Conservation (phyloP, 352 stramenopile species). For the Globisporangium splendens region DNA sequence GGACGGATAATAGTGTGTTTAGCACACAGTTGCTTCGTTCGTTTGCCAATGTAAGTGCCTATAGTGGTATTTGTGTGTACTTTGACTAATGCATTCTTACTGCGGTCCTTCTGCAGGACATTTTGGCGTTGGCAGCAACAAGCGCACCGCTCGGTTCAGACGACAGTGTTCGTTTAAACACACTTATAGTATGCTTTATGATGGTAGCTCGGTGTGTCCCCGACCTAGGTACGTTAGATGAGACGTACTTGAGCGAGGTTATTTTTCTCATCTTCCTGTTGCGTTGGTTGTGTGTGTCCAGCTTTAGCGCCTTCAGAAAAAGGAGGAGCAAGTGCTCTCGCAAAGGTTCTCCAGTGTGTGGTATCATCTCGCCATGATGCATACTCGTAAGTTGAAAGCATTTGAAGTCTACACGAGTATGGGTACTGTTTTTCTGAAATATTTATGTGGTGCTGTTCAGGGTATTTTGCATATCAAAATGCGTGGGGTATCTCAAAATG, state of each 20-base stretch:
- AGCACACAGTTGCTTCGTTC: slow-evolving; percentile 59
- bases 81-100: slow-evolving; percentile 2
- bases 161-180: slow-evolving; percentile 33
- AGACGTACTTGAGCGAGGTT: neutral
- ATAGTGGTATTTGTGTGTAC: neutral
- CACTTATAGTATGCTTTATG: slow-evolving; percentile 47
- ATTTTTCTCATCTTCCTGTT: slow-evolving; percentile 11
- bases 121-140: slow-evolving; percentile 29
- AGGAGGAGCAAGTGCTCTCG: slow-evolving; percentile 18
- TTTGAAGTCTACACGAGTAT: too few relatives aligned
- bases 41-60: slow-evolving; percentile 42
- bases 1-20: slow-evolving; percentile 70
- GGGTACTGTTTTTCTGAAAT: too few relatives aligned
- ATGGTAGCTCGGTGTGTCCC: slow-evolving; percentile 49
- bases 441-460: slow-evolving; percentile 2
- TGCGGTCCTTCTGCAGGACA: slow-evolving; percentile 30
- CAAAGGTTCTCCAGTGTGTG: slow-evolving; percentile 28
- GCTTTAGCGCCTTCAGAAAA: slow-evolving; percentile 4
- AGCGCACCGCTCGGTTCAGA: slow-evolving; percentile 20
- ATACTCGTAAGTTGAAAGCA: slow-evolving; percentile 37
- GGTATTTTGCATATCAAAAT: slow-evolving; percentile 38
- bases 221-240: slow-evolving; percentile 31
- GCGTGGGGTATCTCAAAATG: slow-evolving; percentile 32
- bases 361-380: slow-evolving; percentile 21
- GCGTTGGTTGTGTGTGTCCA: neutral